phyloP scores from a whole-genome alignment of 208 protist species.

The Crithidia fasciculata region DNA sequence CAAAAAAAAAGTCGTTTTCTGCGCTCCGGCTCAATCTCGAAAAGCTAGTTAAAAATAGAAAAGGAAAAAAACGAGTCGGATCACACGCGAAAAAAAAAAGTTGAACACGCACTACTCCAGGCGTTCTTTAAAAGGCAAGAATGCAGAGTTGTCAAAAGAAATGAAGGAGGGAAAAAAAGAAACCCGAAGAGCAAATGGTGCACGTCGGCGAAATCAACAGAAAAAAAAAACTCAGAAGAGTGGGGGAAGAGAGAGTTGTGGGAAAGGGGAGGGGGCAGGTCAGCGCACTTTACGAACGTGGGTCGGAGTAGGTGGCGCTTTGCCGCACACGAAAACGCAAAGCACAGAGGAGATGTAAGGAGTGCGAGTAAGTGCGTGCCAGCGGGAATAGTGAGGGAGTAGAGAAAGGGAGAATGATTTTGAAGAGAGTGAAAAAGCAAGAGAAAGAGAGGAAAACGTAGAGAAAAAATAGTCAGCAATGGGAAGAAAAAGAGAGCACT shows the following conservation, averaged over 20 bases:
- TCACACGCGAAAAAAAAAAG: too few species aligned
- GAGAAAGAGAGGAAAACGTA: not conserved
- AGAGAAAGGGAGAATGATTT: not conserved
- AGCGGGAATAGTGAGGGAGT: not conserved
- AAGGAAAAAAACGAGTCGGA: too few species aligned
- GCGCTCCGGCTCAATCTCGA: too few species aligned
- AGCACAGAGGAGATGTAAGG: not conserved
- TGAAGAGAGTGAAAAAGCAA: constrained; percentile 1
- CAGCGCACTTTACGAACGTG: too few species aligned
- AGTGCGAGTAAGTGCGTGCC: not conserved
- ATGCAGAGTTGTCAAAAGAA: not conserved
- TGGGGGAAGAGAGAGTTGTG: not conserved
- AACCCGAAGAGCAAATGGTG: not conserved
- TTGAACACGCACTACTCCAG: too few species aligned
- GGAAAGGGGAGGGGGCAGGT: too few species aligned
- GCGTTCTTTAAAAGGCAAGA: too few species aligned
- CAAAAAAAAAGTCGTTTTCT: too few species aligned
- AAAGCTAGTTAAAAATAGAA: too few species aligned
- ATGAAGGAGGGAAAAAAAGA: constrained; percentile 4
- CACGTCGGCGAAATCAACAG: not conserved
- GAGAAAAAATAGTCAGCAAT: not conserved
- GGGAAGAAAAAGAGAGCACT: constrained; percentile 4
- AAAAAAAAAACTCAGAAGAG: constrained; percentile 9
- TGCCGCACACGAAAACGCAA: not conserved
- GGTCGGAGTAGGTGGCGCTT: too few species aligned